Percentiles rank a stretch among this genome's conserved stretches.
phyloP scores from a whole-genome alignment of 2,329 filamentous ascomycete genomes.

The Fusarium guadeloupense region DNA sequence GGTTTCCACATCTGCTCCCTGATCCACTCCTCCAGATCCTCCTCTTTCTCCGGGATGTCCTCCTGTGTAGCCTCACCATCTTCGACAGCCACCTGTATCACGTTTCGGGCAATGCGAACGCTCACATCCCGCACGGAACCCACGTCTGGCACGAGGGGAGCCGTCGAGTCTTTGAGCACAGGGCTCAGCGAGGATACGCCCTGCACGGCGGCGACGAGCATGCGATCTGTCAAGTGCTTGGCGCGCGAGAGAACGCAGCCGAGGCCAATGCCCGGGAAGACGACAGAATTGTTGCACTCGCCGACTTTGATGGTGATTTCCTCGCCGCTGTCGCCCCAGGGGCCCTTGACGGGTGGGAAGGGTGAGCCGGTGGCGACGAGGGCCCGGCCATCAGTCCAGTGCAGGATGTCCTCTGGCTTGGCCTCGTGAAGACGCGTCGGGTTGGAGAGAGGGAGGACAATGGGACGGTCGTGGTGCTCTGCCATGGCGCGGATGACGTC shows the following conservation, averaged over 20 bases:
- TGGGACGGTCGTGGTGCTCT: conserved; percentile 74
- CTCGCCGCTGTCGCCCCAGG: conserved; percentile 59
- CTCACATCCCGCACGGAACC: conserved; percentile 78
- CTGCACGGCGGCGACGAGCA: conserved; percentile 83
- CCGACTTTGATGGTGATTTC: conserved; percentile 64
- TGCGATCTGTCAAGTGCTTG: conserved; percentile 73
- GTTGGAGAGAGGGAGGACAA: conserved; percentile 84
- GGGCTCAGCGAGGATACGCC: conserved; percentile 78
- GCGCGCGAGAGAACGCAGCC: conserved; percentile 78
- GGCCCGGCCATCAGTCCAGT: conserved; percentile 81
- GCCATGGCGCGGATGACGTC: conserved; percentile 80
- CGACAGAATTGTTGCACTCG: conserved; percentile 89
- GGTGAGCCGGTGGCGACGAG: conserved; percentile 86
- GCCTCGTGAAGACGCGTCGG: conserved; percentile 87
- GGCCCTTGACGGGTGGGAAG: conserved; percentile 75
- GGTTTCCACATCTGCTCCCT: conserved; percentile 83
- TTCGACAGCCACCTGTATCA: conserved; percentile 75
- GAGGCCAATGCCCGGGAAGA: conserved; percentile 87
- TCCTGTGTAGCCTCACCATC: conserved; percentile 73
- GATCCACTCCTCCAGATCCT: conserved; percentile 75
- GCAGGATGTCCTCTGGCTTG: conserved; percentile 75
- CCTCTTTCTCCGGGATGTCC: conserved; percentile 67
- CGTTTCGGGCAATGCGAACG: conserved; percentile 77
- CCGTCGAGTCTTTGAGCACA: conserved; percentile 68
- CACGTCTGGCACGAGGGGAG: conserved; percentile 79